Evolutionary conservation across 2,329 filamentous ascomycete species (phyloP).

Genomic region (Trichophyton simii): DNA sequence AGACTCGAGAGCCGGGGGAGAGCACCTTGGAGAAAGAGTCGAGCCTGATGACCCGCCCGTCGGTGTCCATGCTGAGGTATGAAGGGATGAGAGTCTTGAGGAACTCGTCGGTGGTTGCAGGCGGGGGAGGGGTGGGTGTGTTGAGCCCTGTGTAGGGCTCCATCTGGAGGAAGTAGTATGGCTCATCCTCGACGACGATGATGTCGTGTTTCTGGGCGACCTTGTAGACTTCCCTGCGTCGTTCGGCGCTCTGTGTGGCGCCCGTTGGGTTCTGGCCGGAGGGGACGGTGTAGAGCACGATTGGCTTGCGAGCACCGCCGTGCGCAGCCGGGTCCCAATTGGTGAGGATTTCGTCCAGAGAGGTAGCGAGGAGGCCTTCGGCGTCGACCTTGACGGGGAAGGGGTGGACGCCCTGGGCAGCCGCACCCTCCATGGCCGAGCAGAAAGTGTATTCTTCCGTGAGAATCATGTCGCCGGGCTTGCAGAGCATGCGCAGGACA

Average conservation of each 20-base stretch:
- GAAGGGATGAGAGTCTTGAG: slow-evolving; percentile 60
- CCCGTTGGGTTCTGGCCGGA: slow-evolving; percentile 88
- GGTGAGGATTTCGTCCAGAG: slow-evolving; percentile 50
- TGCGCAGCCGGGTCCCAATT: slow-evolving; percentile 50
- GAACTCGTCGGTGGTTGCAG: slow-evolving; percentile 57
- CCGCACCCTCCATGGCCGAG: slow-evolving; percentile 55
- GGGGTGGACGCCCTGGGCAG: slow-evolving; percentile 49
- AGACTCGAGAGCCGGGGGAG: slow-evolving; percentile 65
- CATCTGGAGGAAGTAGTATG: slow-evolving; percentile 86
- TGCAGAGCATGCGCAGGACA: slow-evolving; percentile 66
- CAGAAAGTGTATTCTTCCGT: slow-evolving; percentile 90
- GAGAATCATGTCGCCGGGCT: slow-evolving; percentile 62
- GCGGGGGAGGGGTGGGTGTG: slow-evolving; percentile 41
- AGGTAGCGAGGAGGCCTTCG: slow-evolving; percentile 50
- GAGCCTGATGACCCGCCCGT: slow-evolving; percentile 78
- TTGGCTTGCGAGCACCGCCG: slow-evolving; percentile 48
- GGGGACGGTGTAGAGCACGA: slow-evolving; percentile 57
- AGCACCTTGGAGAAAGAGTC: slow-evolving; percentile 92
- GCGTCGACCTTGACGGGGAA: slow-evolving; percentile 53
- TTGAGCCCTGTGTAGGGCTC: slow-evolving; percentile 53
- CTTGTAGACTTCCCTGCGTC: slow-evolving; percentile 60
- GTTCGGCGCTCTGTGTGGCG: slow-evolving; percentile 57
- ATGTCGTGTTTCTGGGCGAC: slow-evolving; percentile 75
- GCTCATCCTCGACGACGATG: slow-evolving; percentile 82
- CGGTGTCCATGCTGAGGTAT: slow-evolving; percentile 65